Conservation (phyloP, 169 alveolate genomes). For the Amoebophrya sp. region DNA sequence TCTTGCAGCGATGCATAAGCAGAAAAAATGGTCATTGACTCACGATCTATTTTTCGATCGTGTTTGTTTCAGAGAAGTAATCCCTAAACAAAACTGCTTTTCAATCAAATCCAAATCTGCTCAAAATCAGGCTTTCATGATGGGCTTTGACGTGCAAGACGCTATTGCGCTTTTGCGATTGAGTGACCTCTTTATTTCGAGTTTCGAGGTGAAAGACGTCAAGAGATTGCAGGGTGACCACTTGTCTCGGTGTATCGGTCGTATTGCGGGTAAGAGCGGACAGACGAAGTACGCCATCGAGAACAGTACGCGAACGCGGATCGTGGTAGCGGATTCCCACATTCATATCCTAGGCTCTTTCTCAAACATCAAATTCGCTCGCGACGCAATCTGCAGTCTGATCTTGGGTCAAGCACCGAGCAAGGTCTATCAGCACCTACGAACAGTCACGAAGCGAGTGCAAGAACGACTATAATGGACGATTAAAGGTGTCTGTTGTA, state of each 20-base stretch:
- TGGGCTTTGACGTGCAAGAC: conserved; percentile 97
- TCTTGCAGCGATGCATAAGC: conserved; percentile 44
- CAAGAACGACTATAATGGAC: conserved; percentile 50
- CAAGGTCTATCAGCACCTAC: conserved; percentile 54
- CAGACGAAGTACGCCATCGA: conserved; percentile 98
- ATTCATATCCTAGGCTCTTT: conserved; percentile 79
- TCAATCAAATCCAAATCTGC: not conserved
- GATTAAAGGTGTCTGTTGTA: too few relatives aligned
- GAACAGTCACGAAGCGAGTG: conserved; percentile 53
- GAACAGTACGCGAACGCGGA: conserved; percentile 98
- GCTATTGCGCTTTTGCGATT: conserved; percentile 93
- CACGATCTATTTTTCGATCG: not conserved
- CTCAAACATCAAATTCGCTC: conserved; percentile 90
- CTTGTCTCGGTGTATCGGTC: conserved; percentile 94
- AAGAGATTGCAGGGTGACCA: conserved; percentile 95
- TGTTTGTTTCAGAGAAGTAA: not conserved
- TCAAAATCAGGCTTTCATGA: conserved; percentile 91
- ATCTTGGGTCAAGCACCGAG: conserved; percentile 75
- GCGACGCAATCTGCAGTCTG: conserved; percentile 93
- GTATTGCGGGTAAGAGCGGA: conserved; percentile 98
- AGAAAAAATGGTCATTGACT: conserved; percentile 53
- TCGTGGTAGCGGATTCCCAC: conserved; percentile 78
- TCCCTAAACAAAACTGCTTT: not conserved
- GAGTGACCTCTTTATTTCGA: conserved; percentile 94
- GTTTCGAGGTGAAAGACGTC: conserved; percentile 96